Conservation (phyloP, 441 rosid genomes). For the Codiaeum variegatum region DNA sequence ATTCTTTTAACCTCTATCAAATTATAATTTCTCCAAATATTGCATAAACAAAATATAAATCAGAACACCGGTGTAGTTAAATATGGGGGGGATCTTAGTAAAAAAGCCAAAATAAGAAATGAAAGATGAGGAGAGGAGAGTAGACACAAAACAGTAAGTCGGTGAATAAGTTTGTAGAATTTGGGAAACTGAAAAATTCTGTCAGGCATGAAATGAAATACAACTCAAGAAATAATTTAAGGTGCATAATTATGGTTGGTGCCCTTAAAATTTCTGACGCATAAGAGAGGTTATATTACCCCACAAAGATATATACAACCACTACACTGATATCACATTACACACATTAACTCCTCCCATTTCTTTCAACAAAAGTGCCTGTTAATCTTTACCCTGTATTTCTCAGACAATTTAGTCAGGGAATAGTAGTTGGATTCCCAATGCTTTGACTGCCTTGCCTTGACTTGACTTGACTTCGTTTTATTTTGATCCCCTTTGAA, state of each 20-base stretch:
- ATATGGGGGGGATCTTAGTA: neutral
- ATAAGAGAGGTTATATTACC: neutral
- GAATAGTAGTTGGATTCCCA: constrained; percentile 33
- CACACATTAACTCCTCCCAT: constrained; percentile 26
- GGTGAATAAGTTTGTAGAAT: constrained; percentile 8
- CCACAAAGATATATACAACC: constrained; percentile 17
- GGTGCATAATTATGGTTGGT: constrained; percentile 27
- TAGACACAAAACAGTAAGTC: neutral
- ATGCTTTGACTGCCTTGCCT: constrained; percentile 36
- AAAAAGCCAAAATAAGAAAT: neutral
- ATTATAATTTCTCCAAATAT: no score
- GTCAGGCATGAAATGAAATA: constrained; percentile 17
- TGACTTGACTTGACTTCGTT: no score
- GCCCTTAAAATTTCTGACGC: constrained; percentile 25
- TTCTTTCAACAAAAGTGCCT: constrained; percentile 30
- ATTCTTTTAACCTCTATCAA: no score
- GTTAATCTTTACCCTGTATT: constrained; percentile 24
- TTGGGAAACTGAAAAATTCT: neutral
- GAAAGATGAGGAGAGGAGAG: neutral
- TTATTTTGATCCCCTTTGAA: constrained; percentile 11
- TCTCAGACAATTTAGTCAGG: constrained; percentile 19
- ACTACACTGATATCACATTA: constrained; percentile 6
- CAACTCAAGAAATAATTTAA: constrained; percentile 9
- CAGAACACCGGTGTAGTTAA: neutral
- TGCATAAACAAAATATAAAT: neutral